phyloP scores from a whole-genome alignment of 306 rosid genomes.

The Cicer bijugum region DNA sequence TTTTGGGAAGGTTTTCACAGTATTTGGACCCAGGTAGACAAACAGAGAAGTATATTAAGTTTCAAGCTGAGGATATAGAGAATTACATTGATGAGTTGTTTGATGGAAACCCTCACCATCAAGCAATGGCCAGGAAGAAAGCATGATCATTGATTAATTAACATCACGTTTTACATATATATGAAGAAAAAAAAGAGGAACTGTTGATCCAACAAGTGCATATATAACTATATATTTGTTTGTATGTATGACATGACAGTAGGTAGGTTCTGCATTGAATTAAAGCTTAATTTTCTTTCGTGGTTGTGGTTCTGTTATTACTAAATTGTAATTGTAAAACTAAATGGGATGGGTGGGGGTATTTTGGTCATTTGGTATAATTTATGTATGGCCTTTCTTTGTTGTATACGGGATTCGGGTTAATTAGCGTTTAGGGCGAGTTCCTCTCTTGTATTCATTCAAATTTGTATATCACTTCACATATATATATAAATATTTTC shows the following conservation, averaged over 20 bases:
- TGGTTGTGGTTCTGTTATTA: neutral
- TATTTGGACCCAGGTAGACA: constrained; percentile 68
- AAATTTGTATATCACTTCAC: neutral
- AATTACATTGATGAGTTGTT: constrained; percentile 67
- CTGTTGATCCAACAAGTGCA: too few relatives aligned
- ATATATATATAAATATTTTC: neutral
- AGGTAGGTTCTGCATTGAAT: neutral
- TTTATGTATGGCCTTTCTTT: neutral
- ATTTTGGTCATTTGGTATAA: neutral
- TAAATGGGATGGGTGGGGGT: neutral
- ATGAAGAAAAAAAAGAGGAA: too few relatives aligned
- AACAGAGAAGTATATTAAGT: constrained; percentile 78
- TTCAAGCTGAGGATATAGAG: constrained; percentile 82
- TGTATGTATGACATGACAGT: constrained; percentile 26
- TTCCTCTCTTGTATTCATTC: constrained; percentile 39
- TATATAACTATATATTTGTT: neutral
- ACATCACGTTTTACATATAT: neutral
- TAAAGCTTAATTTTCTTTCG: neutral
- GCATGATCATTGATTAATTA: neutral
- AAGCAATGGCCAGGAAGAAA: constrained; percentile 49
- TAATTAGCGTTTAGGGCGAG: constrained; percentile 21
- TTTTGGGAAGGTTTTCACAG: constrained; percentile 79
- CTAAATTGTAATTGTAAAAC: constrained; percentile 2
- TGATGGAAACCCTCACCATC: constrained; percentile 59
- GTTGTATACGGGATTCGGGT: neutral